Conservation (phyloP, 2,329 filamentous ascomycete genomes). For the Thielaviopsis ethacetica region DNA sequence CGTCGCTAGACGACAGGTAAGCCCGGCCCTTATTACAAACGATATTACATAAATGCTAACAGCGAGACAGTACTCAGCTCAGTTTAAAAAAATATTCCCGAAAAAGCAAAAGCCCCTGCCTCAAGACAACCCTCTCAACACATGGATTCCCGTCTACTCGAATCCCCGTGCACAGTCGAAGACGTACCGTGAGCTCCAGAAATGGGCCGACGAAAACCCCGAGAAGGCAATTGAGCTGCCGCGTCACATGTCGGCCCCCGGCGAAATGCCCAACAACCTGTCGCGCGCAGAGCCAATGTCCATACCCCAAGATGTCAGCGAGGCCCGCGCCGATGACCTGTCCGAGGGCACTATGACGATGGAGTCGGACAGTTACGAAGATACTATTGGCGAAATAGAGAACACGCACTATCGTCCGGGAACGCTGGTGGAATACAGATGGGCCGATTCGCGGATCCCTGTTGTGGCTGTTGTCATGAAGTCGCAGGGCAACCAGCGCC, state of each 20-base stretch:
- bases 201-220: conserved; percentile 8
- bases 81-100: neutral
- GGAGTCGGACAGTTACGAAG: neutral
- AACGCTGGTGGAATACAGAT: conserved; percentile 15
- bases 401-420: conserved; percentile 2
- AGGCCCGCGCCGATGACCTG: neutral
- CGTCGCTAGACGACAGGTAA: neutral
- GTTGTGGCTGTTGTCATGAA: conserved; percentile 38
- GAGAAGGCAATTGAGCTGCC: neutral
- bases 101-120: neutral
- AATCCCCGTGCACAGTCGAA: neutral
- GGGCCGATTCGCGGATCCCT: conserved; percentile 25
- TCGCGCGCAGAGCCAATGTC: conserved; percentile 4
- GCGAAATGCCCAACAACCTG: conserved; percentile 5
- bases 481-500: conserved; percentile 31
- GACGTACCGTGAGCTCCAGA: neutral
- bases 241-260: neutral
- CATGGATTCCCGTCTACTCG: neutral
- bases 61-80: neutral
- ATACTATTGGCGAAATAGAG: neutral
- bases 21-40: neutral
- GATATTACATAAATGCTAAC: neutral
- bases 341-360: neutral
- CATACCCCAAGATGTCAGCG: conserved; percentile 4
- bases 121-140: neutral